These are phyloP conservation scores for Mrakia hoshinonis DNA, from an alignment of 768 basidiomycete species.

Conservation along the genomic window DNA sequence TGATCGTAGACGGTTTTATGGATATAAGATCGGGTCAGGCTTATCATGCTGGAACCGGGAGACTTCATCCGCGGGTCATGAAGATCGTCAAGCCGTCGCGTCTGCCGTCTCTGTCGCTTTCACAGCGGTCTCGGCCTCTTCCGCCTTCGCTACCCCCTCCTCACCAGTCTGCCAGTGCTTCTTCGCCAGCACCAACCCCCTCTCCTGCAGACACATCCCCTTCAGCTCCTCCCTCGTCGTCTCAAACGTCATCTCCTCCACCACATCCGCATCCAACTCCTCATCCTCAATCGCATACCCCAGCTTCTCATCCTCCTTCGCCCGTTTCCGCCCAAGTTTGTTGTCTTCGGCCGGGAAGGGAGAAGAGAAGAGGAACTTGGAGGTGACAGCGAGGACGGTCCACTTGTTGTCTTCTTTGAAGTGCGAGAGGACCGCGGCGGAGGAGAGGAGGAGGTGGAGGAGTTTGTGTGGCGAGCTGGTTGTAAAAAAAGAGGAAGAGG, in stretches of 20 bases:
- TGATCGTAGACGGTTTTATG: neutral
- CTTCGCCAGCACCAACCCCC: neutral
- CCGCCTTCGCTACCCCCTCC: neutral
- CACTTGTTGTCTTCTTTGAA: neutral
- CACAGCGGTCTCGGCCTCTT: too few species aligned
- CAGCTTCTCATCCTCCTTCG: neutral
- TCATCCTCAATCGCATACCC: neutral
- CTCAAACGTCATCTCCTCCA: neutral
- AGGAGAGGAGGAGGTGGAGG: conserved; percentile 6
- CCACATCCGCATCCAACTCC: neutral
- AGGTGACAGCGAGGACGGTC: neutral
- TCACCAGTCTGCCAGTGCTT: neutral
- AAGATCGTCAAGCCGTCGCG: neutral
- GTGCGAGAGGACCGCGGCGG: neutral
- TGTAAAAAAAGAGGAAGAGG: too few species aligned
- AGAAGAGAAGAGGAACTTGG: neutral
- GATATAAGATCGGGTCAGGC: neutral
- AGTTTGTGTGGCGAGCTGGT: neutral
- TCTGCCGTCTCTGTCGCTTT: neutral
- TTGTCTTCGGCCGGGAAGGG: neutral
- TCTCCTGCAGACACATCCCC: neutral
- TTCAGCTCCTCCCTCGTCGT: conserved; percentile 10
- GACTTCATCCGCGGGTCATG: too few species aligned
- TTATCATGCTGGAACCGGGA: neutral
- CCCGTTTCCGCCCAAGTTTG: neutral